These are phyloP conservation scores for Stachybotrys chartarum DNA, from an alignment of 2,329 filamentous ascomycete species.

Conservation along the genomic window DNA sequence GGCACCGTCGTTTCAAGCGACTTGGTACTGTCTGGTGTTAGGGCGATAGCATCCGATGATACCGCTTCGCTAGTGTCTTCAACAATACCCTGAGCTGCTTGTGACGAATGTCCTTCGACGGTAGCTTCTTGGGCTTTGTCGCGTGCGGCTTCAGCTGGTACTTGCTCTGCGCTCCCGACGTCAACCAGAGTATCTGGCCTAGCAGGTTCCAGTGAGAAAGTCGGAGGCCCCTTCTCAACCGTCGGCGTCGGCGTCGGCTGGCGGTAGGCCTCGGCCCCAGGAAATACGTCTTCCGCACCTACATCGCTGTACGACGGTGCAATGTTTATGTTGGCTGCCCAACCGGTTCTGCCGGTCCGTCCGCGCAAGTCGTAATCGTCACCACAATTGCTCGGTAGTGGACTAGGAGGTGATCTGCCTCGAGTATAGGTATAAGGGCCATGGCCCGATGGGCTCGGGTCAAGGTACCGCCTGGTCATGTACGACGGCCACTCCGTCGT, in stretches of 20 bases:
- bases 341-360: constrained; percentile 22
- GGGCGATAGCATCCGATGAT: not conserved
- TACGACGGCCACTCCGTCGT: constrained; percentile 31
- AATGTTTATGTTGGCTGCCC: constrained; percentile 30
- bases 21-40: not conserved
- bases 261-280: constrained; percentile 1
- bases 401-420: constrained; percentile 48
- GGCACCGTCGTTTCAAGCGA: not conserved
- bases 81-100: not conserved
- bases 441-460: constrained; percentile 24
- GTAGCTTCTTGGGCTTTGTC: too few species aligned
- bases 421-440: constrained; percentile 40
- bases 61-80: not conserved
- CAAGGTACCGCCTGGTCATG: constrained; percentile 17
- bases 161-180: not conserved
- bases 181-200: not conserved
- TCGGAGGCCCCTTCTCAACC: not conserved
- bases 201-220: constrained; percentile 4
- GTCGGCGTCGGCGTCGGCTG: constrained; percentile 9
- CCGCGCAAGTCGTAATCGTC: constrained; percentile 21
- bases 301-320: constrained; percentile 31
- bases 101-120: not conserved
- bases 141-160: not conserved
- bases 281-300: constrained; percentile 12
- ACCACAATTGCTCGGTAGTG: constrained; percentile 36